Conservation (phyloP, 306 rosid species). For the Oemleria cerasiformis region DNA sequence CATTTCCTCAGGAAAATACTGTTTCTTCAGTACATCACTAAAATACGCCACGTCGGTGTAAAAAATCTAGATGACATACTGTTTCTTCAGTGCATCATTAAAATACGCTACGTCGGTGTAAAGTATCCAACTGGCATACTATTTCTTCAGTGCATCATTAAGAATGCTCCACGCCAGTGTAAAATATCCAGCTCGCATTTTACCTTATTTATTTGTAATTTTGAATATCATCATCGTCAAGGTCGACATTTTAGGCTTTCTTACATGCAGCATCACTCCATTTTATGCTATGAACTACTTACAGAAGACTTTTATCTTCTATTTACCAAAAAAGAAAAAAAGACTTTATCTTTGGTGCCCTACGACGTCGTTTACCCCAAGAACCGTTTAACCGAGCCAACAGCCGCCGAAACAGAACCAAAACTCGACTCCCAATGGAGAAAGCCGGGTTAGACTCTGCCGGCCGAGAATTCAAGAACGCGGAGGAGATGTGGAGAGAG, state of each 20-base stretch:
- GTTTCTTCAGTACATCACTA: too few relatives aligned
- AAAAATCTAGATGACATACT: too few relatives aligned
- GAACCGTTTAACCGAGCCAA: background rate
- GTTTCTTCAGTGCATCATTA: too few relatives aligned
- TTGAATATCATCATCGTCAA: background rate
- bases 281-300: background rate
- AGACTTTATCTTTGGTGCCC: slow-evolving; percentile 1
- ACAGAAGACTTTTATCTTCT: too few relatives aligned
- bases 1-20: too few relatives aligned
- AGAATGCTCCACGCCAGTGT: background rate
- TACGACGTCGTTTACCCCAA: background rate
- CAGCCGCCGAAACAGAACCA: background rate
- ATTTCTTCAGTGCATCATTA: too few relatives aligned
- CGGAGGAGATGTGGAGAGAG: slow-evolving; percentile 91
- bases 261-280: background rate
- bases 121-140: too few relatives aligned
- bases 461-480: slow-evolving; percentile 64
- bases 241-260: background rate
- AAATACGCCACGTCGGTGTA: too few relatives aligned
- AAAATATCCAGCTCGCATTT: background rate
- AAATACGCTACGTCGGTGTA: background rate
- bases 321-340: too few relatives aligned
- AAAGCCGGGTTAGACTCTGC: slow-evolving; percentile 61
- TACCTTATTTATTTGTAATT: background rate
- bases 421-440: slow-evolving; percentile 43